Evolutionary conservation across 2,329 filamentous ascomycete species (phyloP), one percentile per base, ranked within the genome.

Genomic region (Peltaster fructicola): DNA sequence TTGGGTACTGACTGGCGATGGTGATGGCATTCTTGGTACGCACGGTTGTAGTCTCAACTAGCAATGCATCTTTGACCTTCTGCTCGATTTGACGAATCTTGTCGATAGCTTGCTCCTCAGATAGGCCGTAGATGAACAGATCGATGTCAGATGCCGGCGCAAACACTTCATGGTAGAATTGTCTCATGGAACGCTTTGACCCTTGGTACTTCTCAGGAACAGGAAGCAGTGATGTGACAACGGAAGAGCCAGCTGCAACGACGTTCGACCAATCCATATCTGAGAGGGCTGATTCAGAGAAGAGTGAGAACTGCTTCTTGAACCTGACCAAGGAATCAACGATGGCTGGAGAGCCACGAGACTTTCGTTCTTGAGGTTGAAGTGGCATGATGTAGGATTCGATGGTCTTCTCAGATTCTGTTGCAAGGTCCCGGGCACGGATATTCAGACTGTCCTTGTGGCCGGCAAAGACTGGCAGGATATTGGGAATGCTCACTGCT

Each of bases 1-100:
- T 12, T 8, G 19, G 25, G 42, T 88, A 84, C 46, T 85, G 73
- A 21, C 73, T 80, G 16, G 68, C 77, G 42, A 91, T 88, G 0
- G 81, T 90, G 29, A 91, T 72, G 7, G 80, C 76, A 41, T 90
- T 76, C 55, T 85, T 90, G 10, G 81, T 90, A 17, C 81, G 66
- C 22, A 91, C 68, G 0, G 78, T 79, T 0, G 79, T 85, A 1
- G 76, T 79, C 50, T 91, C 80, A n/a, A 72, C 67, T 12, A 90
- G 57, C 26, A 90, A 73, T 3, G 75, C 70, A 50, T 88, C 75
- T 21, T 68, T 69, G 36, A 91, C 63, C n/a, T 59, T 63, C 12
- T 59, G 53, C 47, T 91, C 81, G 31, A 91, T 85, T 36, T 79
- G 59, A 43, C 75, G 74, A 50, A 90, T 88, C 57, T 90, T 88